Evolutionary conservation across 345 rosid species (phyloP), one percentile per base, ranked within the genome.

Genomic region (Raphanus sativus): DNA sequence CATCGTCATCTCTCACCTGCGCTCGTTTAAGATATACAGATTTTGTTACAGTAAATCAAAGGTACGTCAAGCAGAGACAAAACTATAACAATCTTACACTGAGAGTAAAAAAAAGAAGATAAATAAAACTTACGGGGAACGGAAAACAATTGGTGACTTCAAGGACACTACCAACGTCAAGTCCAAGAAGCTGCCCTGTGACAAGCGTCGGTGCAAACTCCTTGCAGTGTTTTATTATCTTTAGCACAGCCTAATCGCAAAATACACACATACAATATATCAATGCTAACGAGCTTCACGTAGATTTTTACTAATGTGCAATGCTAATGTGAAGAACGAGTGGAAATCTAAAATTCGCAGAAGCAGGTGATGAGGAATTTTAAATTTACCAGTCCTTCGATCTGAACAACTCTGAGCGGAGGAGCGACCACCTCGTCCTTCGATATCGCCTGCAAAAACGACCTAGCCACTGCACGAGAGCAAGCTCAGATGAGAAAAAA

Each of bases 61-160:
- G n/a, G n/a, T n/a, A 28, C 30, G 3, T 28, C 30, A 28, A 28
- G 2, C 30, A 28, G 30, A n/a, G n/a, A n/a, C n/a, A n/a, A n/a
- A n/a, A n/a, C 11, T n/a, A 26, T 25, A 9, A 2, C 59, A 48
- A 52, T 2, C 28, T 21, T 13, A 60, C 2, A 70, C 16, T 2
- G 30, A 2, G 25, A 21, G 33, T 62, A 15, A 40, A 13, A 21
- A 21, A 21, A 21, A 21, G 1, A 21, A 1, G 1, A 21, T 21
- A 21, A 21, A 21, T 15, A 25, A 69, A 68, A 82, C 84, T 69
- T 74, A 95, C 98, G 66, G 99, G 99, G 83, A 95, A 96, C 48
- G 99, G 99, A 82, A 96, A 96, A 75, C 99, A 96, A 76, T 96
- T 96, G 42, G 99, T 96, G 65, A 96, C 97, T 87, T 96, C 98